A percentile compares a stretch with the other conserved stretches of the same genome.
phyloP scores from a whole-genome alignment of 1,139 yeast species.

The Pichia sp. region DNA sequence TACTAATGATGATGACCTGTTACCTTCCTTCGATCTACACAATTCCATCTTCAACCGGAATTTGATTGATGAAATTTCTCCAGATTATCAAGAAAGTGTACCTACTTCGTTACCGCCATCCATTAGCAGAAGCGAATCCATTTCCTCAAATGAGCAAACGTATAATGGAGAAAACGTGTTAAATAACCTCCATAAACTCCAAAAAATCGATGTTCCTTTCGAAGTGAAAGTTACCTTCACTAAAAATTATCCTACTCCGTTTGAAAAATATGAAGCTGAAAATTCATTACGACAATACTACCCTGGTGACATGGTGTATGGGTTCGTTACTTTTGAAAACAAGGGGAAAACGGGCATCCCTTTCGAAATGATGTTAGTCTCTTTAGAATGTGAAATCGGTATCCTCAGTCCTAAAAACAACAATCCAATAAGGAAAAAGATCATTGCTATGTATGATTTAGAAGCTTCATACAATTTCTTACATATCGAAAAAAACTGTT shows the following conservation, averaged over 20 bases:
- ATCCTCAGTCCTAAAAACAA: background rate
- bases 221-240: constrained; percentile 9
- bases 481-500: constrained; percentile 24
- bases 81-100: background rate
- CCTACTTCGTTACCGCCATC: background rate
- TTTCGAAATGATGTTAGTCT: constrained; percentile 57
- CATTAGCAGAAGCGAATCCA: background rate
- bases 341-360: constrained; percentile 38
- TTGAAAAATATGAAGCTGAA: background rate
- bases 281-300: constrained; percentile 33
- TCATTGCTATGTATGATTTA: constrained; percentile 36
- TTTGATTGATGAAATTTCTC: background rate
- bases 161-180: background rate
- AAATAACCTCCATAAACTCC: background rate
- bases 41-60: background rate
- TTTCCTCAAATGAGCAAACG: background rate
- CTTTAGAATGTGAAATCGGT: constrained; percentile 48
- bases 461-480: constrained; percentile 39
- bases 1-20: background rate
- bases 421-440: background rate
- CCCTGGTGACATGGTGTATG: constrained; percentile 54
- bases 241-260: background rate
- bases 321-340: constrained; percentile 49
- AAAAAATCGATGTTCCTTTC: constrained; percentile 4
- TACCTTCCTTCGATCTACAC: background rate